Evolutionary conservation across 176 grass and related monocot genomes (phyloP), one percentile per base, ranked within the genome.

Genomic region (Ananas comosus): DNA sequence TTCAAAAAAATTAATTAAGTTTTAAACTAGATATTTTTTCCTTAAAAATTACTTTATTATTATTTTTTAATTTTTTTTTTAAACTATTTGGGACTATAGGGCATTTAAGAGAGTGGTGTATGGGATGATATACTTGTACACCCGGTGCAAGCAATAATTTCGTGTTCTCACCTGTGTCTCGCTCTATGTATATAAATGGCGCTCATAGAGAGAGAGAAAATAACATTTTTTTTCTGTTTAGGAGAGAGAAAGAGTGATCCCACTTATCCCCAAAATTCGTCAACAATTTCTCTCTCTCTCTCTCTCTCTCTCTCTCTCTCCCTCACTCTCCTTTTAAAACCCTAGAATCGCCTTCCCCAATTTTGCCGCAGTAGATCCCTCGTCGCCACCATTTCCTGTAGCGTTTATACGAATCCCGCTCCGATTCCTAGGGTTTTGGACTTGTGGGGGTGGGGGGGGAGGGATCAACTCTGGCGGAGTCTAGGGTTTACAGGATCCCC

Each of bases 401-500:
- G n/a, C 9, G 56, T 19, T 8, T 18, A 61, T 19, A 6, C 16
- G 52, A 50, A 6, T 7, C 52, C 53, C 17, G 18, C 51, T 53
- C 29, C 61, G 66, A 51, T 61, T 12, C 9, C 12, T 69, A 69
- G 65, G 65, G 66, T 57, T 58, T 63, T 13, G 66, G 56, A 27
- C 56, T 42, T 42, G 33, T 42, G 5, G 33, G 33, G 33, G 33
- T 42, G 29, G 33, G 33, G 29, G 33, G 33, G 13, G 24, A 53
- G 50, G 48, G 66, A 22, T 77, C 75, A 77, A 69, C 75, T 18
- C 65, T 77, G 75, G 75, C 75, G 75, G 53, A 25, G 52, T 19
- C 65, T 48, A 24, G 52, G 65, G 33, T 42, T 42, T 69, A 51
- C 16, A 66, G 66, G 68, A 52, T 61, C 53, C 22, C 16, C 19